Percentiles rank a stretch among this genome's conserved stretches.
These are phyloP conservation scores for Tricholomella constricta DNA, from an alignment of 768 basidiomycete species.

Conservation along the genomic window DNA sequence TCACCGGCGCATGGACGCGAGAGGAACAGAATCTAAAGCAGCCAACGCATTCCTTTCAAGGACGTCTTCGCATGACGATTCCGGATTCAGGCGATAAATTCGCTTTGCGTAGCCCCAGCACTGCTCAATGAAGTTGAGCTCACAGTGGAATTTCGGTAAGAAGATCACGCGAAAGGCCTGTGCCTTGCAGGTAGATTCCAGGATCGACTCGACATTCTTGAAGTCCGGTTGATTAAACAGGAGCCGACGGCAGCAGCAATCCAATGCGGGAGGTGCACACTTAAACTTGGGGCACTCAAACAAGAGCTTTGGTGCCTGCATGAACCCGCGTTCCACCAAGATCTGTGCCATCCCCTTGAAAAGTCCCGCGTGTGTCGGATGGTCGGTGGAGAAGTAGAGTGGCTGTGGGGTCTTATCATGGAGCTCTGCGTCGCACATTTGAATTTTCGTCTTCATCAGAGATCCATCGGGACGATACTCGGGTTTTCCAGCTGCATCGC, in stretches of 20 bases:
- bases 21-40: constrained; percentile 1
- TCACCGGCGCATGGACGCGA: constrained; percentile 6
- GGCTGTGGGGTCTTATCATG: constrained; percentile 26
- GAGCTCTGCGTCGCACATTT: constrained; percentile 30
- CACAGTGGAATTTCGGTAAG: constrained; percentile 13
- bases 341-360: constrained; percentile 46
- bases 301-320: constrained; percentile 13
- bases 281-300: constrained; percentile 25
- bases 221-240: constrained; percentile 47
- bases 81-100: constrained; percentile 7
- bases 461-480: constrained; percentile 25
- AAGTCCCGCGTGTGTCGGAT: constrained; percentile 23
- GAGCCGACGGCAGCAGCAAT: constrained; percentile 28
- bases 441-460: too few species aligned
- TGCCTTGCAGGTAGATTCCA: too few species aligned
- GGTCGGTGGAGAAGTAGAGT: too few species aligned
- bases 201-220: constrained; percentile 28
- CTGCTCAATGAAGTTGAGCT: too few species aligned
- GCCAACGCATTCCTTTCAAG: constrained; percentile 5
- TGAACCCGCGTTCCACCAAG: constrained; percentile 29
- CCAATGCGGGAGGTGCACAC: constrained; percentile 24
- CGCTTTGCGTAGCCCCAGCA: constrained; percentile 14
- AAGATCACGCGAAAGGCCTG: constrained; percentile 8
- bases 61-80: constrained; percentile 10
- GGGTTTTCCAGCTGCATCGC: constrained; percentile 22